Evolutionary conservation across 2,329 filamentous ascomycete species (phyloP).

Genomic region (Zasmidium cellare): DNA sequence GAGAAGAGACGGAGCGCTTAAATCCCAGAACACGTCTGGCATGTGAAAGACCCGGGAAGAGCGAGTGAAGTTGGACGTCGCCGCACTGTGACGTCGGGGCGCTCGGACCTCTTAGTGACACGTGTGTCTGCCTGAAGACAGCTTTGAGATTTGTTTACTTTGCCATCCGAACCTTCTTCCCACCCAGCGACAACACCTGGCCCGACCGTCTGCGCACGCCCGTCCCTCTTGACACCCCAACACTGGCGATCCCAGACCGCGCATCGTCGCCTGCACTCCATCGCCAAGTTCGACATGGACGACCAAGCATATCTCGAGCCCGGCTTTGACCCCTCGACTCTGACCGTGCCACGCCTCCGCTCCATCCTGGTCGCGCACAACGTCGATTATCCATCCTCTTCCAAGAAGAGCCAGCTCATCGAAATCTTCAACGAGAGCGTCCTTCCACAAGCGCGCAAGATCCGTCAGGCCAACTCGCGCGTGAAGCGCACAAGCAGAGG

Average conservation of each 20-base stretch:
- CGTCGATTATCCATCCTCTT: slow-evolving; percentile 78
- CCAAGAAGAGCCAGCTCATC: slow-evolving; percentile 88
- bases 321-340: slow-evolving; percentile 77
- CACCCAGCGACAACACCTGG: neutral
- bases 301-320: slow-evolving; percentile 83
- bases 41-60: neutral
- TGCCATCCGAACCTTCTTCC: neutral
- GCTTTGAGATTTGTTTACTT: neutral
- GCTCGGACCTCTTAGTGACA: neutral
- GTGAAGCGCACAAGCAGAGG: slow-evolving; percentile 86
- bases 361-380: slow-evolving; percentile 90
- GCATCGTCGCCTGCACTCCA: neutral
- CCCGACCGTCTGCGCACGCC: neutral
- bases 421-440: slow-evolving; percentile 80
- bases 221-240: neutral
- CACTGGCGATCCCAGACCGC: neutral
- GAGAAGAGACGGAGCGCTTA: too few species aligned
- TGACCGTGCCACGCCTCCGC: slow-evolving; percentile 85
- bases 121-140: neutral
- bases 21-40: neutral
- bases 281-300: slow-evolving; percentile 38
- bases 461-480: slow-evolving; percentile 71
- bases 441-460: slow-evolving; percentile 72
- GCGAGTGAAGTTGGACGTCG: neutral
- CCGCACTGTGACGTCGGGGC: neutral